phyloP scores from a whole-genome alignment of 2,329 filamentous ascomycete species.

The Penicillium sp. region DNA sequence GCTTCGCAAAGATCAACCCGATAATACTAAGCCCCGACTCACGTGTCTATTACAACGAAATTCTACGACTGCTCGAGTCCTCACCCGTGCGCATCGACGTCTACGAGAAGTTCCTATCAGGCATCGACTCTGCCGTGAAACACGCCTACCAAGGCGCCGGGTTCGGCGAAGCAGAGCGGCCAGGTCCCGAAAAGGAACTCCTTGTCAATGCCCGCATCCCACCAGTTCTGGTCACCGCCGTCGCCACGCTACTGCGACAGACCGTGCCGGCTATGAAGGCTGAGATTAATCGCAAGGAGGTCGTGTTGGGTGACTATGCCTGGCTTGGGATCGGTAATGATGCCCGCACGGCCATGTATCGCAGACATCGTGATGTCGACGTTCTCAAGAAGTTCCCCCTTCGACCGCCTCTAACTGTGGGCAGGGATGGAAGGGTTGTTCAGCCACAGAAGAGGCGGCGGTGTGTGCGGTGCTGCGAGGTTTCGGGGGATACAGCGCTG shows the following conservation, averaged over 20 bases:
- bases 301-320: conserved; percentile 68
- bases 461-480: conserved; percentile 57
- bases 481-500: conserved; percentile 59
- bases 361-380: conserved; percentile 55
- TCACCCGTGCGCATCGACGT: conserved; percentile 56
- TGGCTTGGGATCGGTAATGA: conserved; percentile 64
- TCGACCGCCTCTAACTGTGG: conserved; percentile 13
- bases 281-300: conserved; percentile 58
- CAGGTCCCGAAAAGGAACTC: conserved; percentile 49
- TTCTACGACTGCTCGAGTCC: conserved; percentile 50
- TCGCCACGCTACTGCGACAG: conserved; percentile 46
- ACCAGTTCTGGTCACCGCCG: conserved; percentile 46
- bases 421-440: conserved; percentile 5
- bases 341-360: conserved; percentile 54
- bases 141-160: conserved; percentile 50
- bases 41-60: conserved; percentile 45
- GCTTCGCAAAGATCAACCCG: conserved; percentile 36
- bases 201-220: conserved; percentile 51
- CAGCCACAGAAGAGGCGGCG: conserved; percentile 35
- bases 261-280: conserved; percentile 54
- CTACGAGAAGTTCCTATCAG: conserved; percentile 59
- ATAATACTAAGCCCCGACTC: conserved; percentile 37
- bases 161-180: conserved; percentile 44
- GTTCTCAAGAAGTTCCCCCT: conserved; percentile 50
- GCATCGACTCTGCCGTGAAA: conserved; percentile 62